phyloP scores from a whole-genome alignment of 495 filamentous ascomycete genomes.

The Hypoxylon cercidicola region DNA sequence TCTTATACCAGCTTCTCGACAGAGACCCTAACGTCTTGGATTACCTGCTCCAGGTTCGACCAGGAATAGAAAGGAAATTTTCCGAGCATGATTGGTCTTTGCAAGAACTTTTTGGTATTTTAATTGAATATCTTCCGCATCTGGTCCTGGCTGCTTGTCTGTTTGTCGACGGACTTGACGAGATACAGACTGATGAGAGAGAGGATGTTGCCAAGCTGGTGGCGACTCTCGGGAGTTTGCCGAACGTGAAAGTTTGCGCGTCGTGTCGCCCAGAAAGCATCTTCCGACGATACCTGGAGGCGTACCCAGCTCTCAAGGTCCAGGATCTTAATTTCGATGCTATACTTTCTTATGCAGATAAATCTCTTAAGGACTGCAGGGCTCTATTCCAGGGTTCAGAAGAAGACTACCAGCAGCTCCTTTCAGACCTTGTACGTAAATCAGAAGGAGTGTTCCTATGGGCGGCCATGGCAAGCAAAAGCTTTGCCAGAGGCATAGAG shows the following conservation, averaged over 20 bases:
- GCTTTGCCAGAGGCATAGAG: slow-evolving; percentile 5
- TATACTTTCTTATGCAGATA: not conserved
- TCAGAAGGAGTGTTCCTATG: slow-evolving; percentile 28
- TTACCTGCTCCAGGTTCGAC: not conserved
- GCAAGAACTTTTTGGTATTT: slow-evolving; percentile 2
- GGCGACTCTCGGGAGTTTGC: not conserved
- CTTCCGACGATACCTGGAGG: not conserved
- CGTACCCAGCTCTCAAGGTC: slow-evolving; percentile 6
- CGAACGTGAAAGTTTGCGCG: slow-evolving; percentile 8
- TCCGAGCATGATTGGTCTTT: slow-evolving; percentile 15
- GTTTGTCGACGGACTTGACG: slow-evolving; percentile 19
- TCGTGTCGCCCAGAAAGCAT: slow-evolving; percentile 13
- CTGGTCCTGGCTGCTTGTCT: not conserved
- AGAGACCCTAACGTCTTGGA: not conserved
- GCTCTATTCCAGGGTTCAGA: not conserved
- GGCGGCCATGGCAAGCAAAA: slow-evolving; percentile 8
- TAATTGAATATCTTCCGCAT: not conserved
- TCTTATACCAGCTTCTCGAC: slow-evolving; percentile 12
- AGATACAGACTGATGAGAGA: slow-evolving; percentile 15
- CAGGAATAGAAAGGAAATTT: not conserved
- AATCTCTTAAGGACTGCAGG: not conserved
- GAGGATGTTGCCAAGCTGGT: not conserved
- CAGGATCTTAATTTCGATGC: slow-evolving; percentile 1
- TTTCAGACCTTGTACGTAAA: not conserved
- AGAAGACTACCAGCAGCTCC: not conserved